Percentiles rank a stretch among this genome's conserved stretches.
Conservation (phyloP, 257 asterid genomes). For the Nicotiana sylvestris region DNA sequence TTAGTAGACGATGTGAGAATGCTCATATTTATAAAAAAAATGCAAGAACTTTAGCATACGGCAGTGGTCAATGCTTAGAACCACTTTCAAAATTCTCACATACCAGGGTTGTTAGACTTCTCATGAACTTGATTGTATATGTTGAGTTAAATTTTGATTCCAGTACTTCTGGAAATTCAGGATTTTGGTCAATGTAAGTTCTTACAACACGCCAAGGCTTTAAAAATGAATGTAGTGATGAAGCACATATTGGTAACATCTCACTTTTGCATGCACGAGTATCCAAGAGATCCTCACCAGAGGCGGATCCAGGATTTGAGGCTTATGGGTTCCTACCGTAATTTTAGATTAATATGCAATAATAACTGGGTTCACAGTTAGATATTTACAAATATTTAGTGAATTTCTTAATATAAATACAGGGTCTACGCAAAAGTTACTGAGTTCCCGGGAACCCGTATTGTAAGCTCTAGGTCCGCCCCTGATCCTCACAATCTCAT, state of each 20-base stretch:
- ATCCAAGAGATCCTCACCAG: not conserved
- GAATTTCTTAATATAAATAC: too few species aligned
- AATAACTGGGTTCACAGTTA: too few species aligned
- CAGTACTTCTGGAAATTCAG: not conserved
- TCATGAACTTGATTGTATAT: not conserved
- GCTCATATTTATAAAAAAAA: not conserved
- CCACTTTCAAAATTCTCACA: not conserved
- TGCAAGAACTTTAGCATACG: not conserved
- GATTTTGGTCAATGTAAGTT: too few species aligned
- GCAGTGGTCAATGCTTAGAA: not conserved
- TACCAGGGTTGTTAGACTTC: not conserved
- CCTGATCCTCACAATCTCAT: not conserved
- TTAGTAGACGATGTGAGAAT: not conserved
- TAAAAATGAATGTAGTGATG: not conserved
- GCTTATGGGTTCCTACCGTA: too few species aligned
- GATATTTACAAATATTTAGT: too few species aligned
- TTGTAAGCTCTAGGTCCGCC: too few species aligned
- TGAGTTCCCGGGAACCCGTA: too few species aligned
- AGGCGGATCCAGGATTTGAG: too few species aligned
- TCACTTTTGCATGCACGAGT: not conserved
- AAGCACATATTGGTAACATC: not conserved
- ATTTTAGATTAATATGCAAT: too few species aligned
- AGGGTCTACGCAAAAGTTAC: too few species aligned
- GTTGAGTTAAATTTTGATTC: not conserved
- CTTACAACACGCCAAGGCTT: not conserved